Evolutionary conservation across 2,329 filamentous ascomycete species (phyloP).

Genomic region (Cladosporium sp.): DNA sequence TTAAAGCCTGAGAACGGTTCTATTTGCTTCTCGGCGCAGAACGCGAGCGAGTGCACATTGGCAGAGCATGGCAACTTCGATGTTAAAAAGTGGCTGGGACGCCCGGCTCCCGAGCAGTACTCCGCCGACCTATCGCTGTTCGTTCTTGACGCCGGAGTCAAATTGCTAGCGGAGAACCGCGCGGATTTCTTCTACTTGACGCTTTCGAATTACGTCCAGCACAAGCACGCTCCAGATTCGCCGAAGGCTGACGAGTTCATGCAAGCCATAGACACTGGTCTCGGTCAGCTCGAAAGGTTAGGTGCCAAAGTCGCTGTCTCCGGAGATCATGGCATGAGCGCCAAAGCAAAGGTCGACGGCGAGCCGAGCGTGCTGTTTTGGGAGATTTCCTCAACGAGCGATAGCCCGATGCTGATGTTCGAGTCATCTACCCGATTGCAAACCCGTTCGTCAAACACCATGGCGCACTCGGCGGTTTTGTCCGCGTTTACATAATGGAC

Average conservation of each 20-base stretch:
- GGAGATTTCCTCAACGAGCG: slow-evolving; percentile 40
- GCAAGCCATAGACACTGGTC: slow-evolving; percentile 36
- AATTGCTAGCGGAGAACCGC: slow-evolving; percentile 41
- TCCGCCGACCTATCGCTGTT: slow-evolving; percentile 47
- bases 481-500: slow-evolving; percentile 42
- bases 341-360: slow-evolving; percentile 39
- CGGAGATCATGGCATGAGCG: slow-evolving; percentile 48
- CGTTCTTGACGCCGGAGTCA: slow-evolving; percentile 47
- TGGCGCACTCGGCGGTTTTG: slow-evolving; percentile 46
- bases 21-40: slow-evolving; percentile 45
- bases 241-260: slow-evolving; percentile 43
- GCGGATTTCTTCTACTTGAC: slow-evolving; percentile 48
- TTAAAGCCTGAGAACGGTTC: slow-evolving; percentile 29
- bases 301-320: slow-evolving; percentile 44
- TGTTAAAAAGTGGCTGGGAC: slow-evolving; percentile 42
- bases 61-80: slow-evolving; percentile 40
- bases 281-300: slow-evolving; percentile 37
- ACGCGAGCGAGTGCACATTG: slow-evolving; percentile 34
- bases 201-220: slow-evolving; percentile 49
- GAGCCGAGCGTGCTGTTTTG: slow-evolving; percentile 44
- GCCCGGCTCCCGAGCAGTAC: slow-evolving; percentile 42
- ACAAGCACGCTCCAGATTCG: slow-evolving; percentile 43
- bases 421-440: slow-evolving; percentile 48
- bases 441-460: slow-evolving; percentile 48
- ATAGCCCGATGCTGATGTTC: slow-evolving; percentile 35